Percentiles rank a stretch among this genome's conserved stretches.
phyloP scores from a whole-genome alignment of 805 yeast genomes.

The Pichia membranifaciens region DNA sequence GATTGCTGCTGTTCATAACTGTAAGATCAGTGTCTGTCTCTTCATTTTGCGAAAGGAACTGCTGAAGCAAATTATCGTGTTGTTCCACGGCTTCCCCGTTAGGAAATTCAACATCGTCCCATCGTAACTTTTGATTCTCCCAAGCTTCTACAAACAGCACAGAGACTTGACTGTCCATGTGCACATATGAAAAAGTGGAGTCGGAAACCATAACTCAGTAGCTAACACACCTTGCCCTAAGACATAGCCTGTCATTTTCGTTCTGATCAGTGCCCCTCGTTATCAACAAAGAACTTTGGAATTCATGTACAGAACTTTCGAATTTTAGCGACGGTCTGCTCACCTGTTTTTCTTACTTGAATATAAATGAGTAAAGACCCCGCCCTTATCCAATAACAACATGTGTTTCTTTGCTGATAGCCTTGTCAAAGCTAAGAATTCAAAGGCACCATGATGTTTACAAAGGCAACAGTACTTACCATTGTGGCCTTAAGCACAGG shows the following conservation, averaged over 20 bases:
- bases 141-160: slow-evolving; percentile 30
- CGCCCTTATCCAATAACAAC: no score
- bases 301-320: no score
- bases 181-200: slow-evolving; percentile 25
- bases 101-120: slow-evolving; percentile 30
- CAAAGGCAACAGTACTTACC: neutral
- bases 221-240: no score
- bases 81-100: slow-evolving; percentile 15
- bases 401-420: no score
- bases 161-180: slow-evolving; percentile 28
- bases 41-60: slow-evolving; percentile 24
- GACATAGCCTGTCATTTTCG: no score
- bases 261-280: no score
- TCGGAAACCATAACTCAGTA: slow-evolving; percentile 16
- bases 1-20: slow-evolving; percentile 21
- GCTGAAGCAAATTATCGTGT: slow-evolving; percentile 23
- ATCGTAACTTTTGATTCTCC: slow-evolving; percentile 27
- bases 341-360: no score
- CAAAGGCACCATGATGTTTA: slow-evolving; percentile 2
- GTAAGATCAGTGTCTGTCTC: slow-evolving; percentile 25
- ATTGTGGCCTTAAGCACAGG: neutral
- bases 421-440: no score
- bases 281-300: no score
- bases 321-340: no score
- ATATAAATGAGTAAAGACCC: no score